Percentiles rank a stretch among this genome's conserved stretches.
Evolutionary conservation across 208 protist genomes (phyloP).

Genomic region (Novymonas esmeraldas): DNA sequence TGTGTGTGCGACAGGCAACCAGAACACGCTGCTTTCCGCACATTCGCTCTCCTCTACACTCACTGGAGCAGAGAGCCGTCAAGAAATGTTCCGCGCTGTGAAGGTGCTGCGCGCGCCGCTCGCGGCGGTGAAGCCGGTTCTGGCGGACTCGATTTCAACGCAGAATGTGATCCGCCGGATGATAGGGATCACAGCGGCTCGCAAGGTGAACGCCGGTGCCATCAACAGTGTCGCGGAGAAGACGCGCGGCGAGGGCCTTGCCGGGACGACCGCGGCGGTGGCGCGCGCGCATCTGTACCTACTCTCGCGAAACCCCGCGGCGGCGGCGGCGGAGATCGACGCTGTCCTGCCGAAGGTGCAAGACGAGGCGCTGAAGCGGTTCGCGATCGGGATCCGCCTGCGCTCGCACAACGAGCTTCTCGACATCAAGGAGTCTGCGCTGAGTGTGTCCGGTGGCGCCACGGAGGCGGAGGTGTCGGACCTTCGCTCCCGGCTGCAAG

Average conservation of each 20-base stretch:
- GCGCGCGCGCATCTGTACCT: slow-evolving; percentile 58
- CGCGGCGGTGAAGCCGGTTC: slow-evolving; percentile 70
- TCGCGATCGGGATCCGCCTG: slow-evolving; percentile 72
- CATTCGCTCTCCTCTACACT: not conserved
- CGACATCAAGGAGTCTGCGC: slow-evolving; percentile 74
- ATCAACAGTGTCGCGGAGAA: slow-evolving; percentile 77
- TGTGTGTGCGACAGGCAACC: not conserved
- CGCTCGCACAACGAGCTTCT: slow-evolving; percentile 70
- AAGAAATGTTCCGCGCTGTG: slow-evolving; percentile 54
- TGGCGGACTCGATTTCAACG: slow-evolving; percentile 59
- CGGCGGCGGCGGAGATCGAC: slow-evolving; percentile 64
- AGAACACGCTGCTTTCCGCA: not conserved
- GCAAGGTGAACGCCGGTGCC: slow-evolving; percentile 44
- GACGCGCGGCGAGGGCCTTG: slow-evolving; percentile 70
- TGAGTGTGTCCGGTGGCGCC: slow-evolving; percentile 71
- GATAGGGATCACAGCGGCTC: slow-evolving; percentile 47
- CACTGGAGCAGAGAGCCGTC: not conserved
- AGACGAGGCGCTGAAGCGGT: slow-evolving; percentile 58
- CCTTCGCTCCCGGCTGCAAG: slow-evolving; percentile 49
- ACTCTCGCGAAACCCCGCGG: slow-evolving; percentile 45
- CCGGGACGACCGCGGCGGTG: slow-evolving; percentile 55
- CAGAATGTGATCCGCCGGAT: slow-evolving; percentile 62
- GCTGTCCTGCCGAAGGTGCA: slow-evolving; percentile 62
- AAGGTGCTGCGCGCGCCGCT: slow-evolving; percentile 52
- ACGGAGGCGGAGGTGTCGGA: slow-evolving; percentile 82